Base-by-base conservation (phyloP, 2,329 filamentous ascomycete genomes). In the Hypoxylon sp. region DNA sequence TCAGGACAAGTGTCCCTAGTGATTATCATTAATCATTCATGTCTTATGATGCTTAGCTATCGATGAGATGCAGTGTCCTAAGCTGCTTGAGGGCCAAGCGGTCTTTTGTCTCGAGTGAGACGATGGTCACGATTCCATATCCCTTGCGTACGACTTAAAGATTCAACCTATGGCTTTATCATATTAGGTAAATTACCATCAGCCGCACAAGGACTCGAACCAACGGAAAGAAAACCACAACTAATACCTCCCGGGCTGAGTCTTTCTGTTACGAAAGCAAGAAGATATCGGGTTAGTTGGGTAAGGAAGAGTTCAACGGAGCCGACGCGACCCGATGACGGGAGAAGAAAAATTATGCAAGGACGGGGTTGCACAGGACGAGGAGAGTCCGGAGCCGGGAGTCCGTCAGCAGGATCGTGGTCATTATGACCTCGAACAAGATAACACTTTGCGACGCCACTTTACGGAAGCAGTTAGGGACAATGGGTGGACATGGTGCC, bases 1-100 rank as follows among this genome's bases (percentile, higher is more conserved):
- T 39, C n/a, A 9, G 58, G 69, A 71, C 69, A 65, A 70, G 69
- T 67, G 69, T 70, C 50, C 57, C 59, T 69, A 42, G 42, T 62
- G 24, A 24, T 56, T 47, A 44, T 52, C 17, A 26, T 33, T 56
- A 14, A 14, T 33, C 44, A 9, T 52, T 14, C 24, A 37, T 24
- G 52, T 37, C 33, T 56, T 51, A 37, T 31, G 37, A 50, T 53
- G 26, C 31, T 55, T 35, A 48, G 48, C 39, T 48, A 19, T 65
- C 42, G 29, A 60, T 14, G 24, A 65, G 57, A 51, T 57, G 53
- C 44, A 48, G 19, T 53, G 29, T 60, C 14, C 55, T 47, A n/a
- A 37, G 24, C 51, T 55, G 51, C 26, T 51, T 11, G 44, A 59
- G 56, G 33, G 33, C 48, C 14, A 50, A 50, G 42, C 52, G 58